A percentile compares a stretch with the other conserved stretches of the same genome.
phyloP scores from a whole-genome alignment of 129 eudicot species.

The Ambrosia trifida region DNA sequence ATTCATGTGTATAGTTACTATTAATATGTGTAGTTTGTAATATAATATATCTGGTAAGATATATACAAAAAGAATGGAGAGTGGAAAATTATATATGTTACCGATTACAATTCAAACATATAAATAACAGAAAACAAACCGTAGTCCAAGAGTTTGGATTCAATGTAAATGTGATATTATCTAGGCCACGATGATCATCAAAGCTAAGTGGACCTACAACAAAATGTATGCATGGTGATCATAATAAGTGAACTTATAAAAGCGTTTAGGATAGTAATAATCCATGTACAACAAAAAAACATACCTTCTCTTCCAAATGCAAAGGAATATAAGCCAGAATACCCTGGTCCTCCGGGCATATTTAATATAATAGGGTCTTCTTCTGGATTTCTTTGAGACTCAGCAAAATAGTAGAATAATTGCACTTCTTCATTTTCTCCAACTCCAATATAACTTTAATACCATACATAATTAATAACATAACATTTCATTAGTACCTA shows the following conservation, averaged over 20 bases:
- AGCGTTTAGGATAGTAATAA: too few relatives aligned
- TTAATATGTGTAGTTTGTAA: too few relatives aligned
- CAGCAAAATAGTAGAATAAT: slow-evolving; percentile 1
- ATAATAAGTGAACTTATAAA: too few relatives aligned
- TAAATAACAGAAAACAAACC: not conserved
- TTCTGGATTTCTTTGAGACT: not conserved
- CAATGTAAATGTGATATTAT: not conserved
- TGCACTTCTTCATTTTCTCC: slow-evolving; percentile 1
- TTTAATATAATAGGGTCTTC: not conserved
- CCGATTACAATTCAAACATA: too few relatives aligned
- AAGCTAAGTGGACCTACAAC: slow-evolving; percentile 13
- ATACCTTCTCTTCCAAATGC: slow-evolving; percentile 2
- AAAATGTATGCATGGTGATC: not conserved
- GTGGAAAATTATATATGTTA: too few relatives aligned
- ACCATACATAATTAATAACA: not conserved
- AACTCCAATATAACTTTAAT: not conserved
- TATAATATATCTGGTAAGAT: too few relatives aligned
- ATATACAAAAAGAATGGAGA: too few relatives aligned
- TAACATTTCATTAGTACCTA: too few relatives aligned
- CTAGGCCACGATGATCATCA: not conserved
- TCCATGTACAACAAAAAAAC: too few relatives aligned
- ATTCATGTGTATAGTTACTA: too few relatives aligned
- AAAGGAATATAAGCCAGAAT: not conserved
- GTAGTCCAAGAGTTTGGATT: not conserved
- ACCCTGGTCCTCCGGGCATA: not conserved